These are phyloP conservation scores for Lasiosphaeriaceae sp. DNA, from an alignment of 495 filamentous ascomycete species.

Conservation along the genomic window DNA sequence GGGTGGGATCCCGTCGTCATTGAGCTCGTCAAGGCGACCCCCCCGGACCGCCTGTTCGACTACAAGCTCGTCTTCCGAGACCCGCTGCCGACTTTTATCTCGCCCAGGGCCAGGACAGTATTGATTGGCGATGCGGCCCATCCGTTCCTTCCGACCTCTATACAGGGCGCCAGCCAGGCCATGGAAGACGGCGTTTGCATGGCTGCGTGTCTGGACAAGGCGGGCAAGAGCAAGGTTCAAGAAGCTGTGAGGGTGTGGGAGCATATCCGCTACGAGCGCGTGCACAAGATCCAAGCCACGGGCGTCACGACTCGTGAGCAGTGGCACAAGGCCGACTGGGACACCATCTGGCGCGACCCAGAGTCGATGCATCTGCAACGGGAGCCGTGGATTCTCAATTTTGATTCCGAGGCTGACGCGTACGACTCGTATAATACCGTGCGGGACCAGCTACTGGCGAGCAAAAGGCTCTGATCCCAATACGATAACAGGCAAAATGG, in stretches of 20 bases:
- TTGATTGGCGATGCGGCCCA: constrained; percentile 63
- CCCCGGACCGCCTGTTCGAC: constrained; percentile 47
- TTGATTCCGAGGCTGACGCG: constrained; percentile 56
- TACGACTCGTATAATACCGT: constrained; percentile 15
- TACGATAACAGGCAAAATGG: too few relatives aligned
- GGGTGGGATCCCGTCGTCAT: constrained; percentile 56
- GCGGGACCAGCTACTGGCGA: not conserved
- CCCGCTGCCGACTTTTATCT: constrained; percentile 58
- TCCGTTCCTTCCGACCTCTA: constrained; percentile 59
- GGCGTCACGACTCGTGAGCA: constrained; percentile 51
- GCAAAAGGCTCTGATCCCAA: too few relatives aligned
- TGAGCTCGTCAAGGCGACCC: constrained; percentile 49
- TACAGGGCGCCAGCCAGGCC: constrained; percentile 61
- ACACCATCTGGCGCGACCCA: constrained; percentile 51
- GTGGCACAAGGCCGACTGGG: constrained; percentile 53
- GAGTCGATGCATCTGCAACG: constrained; percentile 34
- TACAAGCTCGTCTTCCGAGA: constrained; percentile 64
- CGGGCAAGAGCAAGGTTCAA: constrained; percentile 39
- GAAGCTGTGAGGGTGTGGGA: constrained; percentile 51
- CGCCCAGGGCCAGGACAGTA: constrained; percentile 47
- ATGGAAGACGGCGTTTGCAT: constrained; percentile 63
- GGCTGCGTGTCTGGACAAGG: constrained; percentile 50
- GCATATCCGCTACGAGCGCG: constrained; percentile 49
- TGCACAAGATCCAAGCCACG: constrained; percentile 51
- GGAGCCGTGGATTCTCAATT: constrained; percentile 52